These are phyloP conservation scores for Domatiomyces globalis DNA, from an alignment of 2,329 filamentous ascomycete genomes.

Conservation along the genomic window DNA sequence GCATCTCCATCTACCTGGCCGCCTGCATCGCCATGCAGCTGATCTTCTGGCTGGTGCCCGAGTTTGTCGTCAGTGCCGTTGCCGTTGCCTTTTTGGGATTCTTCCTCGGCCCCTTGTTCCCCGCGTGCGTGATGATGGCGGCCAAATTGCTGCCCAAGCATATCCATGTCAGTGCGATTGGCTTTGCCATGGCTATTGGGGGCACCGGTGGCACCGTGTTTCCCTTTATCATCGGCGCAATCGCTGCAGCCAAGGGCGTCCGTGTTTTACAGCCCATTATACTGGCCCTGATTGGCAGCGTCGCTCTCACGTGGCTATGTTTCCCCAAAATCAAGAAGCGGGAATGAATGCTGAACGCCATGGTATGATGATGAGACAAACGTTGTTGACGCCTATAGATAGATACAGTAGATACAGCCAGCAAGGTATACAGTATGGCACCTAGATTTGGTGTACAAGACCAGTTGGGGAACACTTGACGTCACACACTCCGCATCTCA, in stretches of 20 bases:
- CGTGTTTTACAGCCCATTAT: constrained; percentile 44
- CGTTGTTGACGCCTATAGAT: no score
- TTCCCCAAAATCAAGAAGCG: constrained; percentile 14
- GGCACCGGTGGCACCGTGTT: constrained; percentile 46
- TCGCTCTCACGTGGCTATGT: constrained; percentile 12
- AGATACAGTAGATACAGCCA: no score
- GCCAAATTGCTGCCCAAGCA: constrained; percentile 57
- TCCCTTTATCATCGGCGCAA: constrained; percentile 28
- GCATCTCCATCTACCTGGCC: constrained; percentile 47
- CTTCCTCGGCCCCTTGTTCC: constrained; percentile 64
- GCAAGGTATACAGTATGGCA: no score
- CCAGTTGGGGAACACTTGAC: no score
- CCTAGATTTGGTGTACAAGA: no score
- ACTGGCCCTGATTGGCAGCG: constrained; percentile 28
- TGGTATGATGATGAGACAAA: not conserved
- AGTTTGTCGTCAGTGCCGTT: constrained; percentile 56
- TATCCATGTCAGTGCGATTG: constrained; percentile 60
- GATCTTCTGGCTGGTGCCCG: constrained; percentile 65
- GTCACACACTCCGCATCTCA: no score
- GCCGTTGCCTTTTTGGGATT: constrained; percentile 58
- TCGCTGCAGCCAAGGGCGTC: constrained; percentile 39
- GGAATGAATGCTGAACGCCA: not conserved
- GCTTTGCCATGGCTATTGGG: constrained; percentile 62
- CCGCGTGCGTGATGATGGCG: constrained; percentile 50
- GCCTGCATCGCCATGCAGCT: constrained; percentile 50